Conservation (phyloP, 352 stramenopile species). For the Phytophthora kernoviae region DNA sequence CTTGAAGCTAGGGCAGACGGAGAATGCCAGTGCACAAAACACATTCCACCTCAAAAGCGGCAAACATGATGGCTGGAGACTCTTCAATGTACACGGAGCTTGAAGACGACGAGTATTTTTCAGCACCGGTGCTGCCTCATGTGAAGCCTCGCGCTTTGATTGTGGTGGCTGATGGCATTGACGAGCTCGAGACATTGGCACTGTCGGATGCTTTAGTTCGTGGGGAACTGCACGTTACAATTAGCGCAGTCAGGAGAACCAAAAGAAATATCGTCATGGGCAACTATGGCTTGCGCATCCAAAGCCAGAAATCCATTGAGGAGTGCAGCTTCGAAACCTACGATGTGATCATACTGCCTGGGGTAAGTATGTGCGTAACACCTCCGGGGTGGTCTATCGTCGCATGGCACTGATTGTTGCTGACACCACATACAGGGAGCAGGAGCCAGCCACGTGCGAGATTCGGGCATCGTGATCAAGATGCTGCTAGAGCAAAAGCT, state of each 20-base stretch:
- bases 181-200: constrained; percentile 72
- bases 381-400: neutral
- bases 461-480: constrained; percentile 66
- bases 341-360: constrained; percentile 76
- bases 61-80: constrained; percentile 35
- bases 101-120: constrained; percentile 25
- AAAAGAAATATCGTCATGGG: constrained; percentile 68
- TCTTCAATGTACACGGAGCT: constrained; percentile 23
- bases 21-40: too few relatives aligned
- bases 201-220: constrained; percentile 66
- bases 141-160: constrained; percentile 71
- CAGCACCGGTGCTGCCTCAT: constrained; percentile 27
- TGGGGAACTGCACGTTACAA: constrained; percentile 61
- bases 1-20: too few relatives aligned
- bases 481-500: constrained; percentile 66
- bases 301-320: constrained; percentile 66
- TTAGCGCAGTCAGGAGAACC: constrained; percentile 54
- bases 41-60: constrained; percentile 4
- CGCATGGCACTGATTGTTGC: neutral
- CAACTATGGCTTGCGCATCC: constrained; percentile 65
- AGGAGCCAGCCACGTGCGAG: constrained; percentile 43
- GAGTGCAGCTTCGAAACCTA: constrained; percentile 67
- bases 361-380: constrained; percentile 38
- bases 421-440: constrained; percentile 38
- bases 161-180: constrained; percentile 62